phyloP scores from a whole-genome alignment of 1,139 yeast species.

The Geotrichum fermentans region DNA sequence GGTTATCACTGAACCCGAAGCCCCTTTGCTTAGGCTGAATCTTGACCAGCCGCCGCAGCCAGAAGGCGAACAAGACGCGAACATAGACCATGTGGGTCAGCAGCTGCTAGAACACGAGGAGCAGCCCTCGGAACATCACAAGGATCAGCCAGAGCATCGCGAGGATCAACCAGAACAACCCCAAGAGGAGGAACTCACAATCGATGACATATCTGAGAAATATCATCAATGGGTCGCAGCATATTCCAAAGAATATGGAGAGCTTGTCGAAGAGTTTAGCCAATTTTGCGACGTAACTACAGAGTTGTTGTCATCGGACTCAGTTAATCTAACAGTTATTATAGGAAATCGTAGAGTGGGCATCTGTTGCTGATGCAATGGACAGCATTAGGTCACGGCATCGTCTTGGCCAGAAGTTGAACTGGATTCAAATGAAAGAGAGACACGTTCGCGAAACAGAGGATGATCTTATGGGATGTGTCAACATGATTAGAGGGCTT shows the following conservation, averaged over 20 bases:
- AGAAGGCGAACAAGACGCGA: no score
- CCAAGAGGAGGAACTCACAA: neutral
- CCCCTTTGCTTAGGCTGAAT: no score
- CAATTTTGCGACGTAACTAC: conserved; percentile 14
- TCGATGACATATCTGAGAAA: conserved; percentile 10
- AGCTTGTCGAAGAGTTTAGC: conserved; percentile 18
- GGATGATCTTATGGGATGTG: conserved; percentile 16
- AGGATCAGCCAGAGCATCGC: no score
- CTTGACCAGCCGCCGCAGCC: no score
- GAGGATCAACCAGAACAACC: no score
- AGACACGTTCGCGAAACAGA: conserved; percentile 12
- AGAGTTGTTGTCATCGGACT: no score
- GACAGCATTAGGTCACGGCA: conserved; percentile 17
- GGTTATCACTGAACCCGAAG: no score
- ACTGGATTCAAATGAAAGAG: conserved; percentile 19
- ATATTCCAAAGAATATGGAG: conserved; percentile 17
- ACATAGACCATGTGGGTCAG: no score
- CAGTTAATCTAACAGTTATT: no score
- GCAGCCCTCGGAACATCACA: no score
- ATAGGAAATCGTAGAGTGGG: conserved; percentile 20
- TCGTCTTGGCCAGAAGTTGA: conserved; percentile 17
- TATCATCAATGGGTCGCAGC: conserved; percentile 15
- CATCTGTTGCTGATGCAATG: conserved; percentile 20
- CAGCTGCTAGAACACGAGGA: no score
- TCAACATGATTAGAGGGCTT: conserved; percentile 18